Conservation (phyloP, 208 protist genomes). For the Strigomonas galati region DNA sequence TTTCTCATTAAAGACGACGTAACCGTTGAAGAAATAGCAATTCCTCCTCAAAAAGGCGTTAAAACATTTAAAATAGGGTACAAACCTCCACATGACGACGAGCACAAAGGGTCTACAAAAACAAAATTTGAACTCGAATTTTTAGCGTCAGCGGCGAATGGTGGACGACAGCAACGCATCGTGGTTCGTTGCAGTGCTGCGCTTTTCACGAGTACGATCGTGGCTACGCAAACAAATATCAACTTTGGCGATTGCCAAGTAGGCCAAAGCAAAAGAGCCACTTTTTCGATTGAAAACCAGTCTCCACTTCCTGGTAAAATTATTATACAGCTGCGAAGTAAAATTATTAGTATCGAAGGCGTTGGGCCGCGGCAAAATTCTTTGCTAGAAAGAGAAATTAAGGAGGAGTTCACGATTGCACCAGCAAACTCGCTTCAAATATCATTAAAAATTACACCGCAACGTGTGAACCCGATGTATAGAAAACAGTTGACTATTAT, state of each 20-base stretch:
- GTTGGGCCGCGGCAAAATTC: constrained; percentile 21
- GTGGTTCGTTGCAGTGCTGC: constrained; percentile 59
- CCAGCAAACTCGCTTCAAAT: constrained; percentile 60
- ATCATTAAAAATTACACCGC: constrained; percentile 70
- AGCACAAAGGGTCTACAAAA: constrained; percentile 46
- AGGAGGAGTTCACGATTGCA: constrained; percentile 69
- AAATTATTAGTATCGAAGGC: constrained; percentile 84
- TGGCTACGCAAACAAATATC: constrained; percentile 54
- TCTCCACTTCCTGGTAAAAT: constrained; percentile 70
- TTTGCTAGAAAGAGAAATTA: constrained; percentile 34
- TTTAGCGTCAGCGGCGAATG: constrained; percentile 24
- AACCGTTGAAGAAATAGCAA: constrained; percentile 52
- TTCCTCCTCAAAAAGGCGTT: constrained; percentile 41
- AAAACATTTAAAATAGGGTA: constrained; percentile 47
- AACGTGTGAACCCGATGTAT: constrained; percentile 86
- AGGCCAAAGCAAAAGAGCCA: constrained; percentile 68
- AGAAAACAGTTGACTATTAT: constrained; percentile 80
- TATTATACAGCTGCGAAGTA: constrained; percentile 75
- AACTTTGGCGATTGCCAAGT: constrained; percentile 86
- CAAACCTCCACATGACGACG: constrained; percentile 46
- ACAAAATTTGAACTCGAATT: constrained; percentile 80
- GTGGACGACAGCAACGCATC: constrained; percentile 44
- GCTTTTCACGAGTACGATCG: constrained; percentile 82
- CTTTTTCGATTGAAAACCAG: constrained; percentile 74
- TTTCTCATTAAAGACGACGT: constrained; percentile 44